Base-by-base conservation (phyloP, 2,329 filamentous ascomycete genomes). In the Cladosporium sp. region DNA sequence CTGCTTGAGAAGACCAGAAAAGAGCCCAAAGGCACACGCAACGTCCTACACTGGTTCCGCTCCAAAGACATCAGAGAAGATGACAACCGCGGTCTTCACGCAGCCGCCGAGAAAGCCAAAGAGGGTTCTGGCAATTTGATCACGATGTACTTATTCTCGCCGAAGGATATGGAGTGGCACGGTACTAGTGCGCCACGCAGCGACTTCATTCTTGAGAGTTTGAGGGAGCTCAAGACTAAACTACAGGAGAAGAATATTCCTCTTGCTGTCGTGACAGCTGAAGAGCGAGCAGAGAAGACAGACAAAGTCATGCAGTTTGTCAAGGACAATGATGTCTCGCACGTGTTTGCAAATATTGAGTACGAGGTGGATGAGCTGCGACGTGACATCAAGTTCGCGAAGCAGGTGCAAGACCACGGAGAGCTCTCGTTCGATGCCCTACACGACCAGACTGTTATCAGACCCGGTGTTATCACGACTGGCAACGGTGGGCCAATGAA, bases 311-410 rank as follows among this genome's bases (percentile, higher is more conserved):
- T 75, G 19, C 64, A 76, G 0, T 79, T 80, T 60, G 64, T 78
- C 32, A 72, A 75, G 44, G 70, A 77, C 9, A 71, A 78, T 40
- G 67, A 73, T 20, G 65, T 79, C 12, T 77, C 74, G 1, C 77
- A 81, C 50, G 69, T 80, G 1, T 80, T 74, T 60, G 76, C 74
- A 15, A 80, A 81, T 53, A 84, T 91, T 58, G 91, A 96, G 70
- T 96, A 96, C 66, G 92, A 96, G 71, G 90, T 95, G 0, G 92
- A 97, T 68, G 92, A 96, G 74, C 74, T 96, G 58, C 79, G 91
- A 42, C 69, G 78, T 1, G 79, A 80, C 60, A 73, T 78, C 45
- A 73, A 74, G 56, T 61, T 80, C 1, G 68, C 76, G 0, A 69
- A 76, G 51, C 64, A 67, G 10, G 62, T 71, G 24, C 60, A 71